Conservation (phyloP, 805 yeast genomes). For the Suhomyces pyralidae region DNA sequence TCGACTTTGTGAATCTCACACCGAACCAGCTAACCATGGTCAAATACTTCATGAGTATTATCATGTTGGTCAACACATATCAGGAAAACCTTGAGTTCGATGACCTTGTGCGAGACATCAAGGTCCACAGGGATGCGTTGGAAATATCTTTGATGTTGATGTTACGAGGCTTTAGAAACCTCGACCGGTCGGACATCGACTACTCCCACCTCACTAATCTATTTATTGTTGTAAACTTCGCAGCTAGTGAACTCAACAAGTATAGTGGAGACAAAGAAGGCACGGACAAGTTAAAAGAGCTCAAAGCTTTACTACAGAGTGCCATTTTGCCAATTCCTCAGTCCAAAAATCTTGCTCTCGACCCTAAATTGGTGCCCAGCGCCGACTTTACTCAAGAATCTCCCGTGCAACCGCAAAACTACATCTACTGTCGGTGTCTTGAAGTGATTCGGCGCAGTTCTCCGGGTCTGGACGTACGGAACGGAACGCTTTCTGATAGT, state of each 20-base stretch:
- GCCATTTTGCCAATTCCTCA: neutral
- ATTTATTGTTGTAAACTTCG: conserved; percentile 7
- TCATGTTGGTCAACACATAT: conserved; percentile 6
- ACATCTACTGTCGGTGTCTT: conserved; percentile 3
- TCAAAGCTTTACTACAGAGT: conserved; percentile 5
- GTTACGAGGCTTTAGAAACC: conserved; percentile 1
- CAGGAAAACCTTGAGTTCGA: conserved; percentile 2
- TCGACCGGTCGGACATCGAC: conserved; percentile 4
- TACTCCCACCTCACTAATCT: conserved; percentile 10
- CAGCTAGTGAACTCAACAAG: neutral
- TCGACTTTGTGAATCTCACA: neutral
- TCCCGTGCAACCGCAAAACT: conserved; percentile 1
- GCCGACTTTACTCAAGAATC: neutral
- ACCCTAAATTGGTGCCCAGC: neutral
- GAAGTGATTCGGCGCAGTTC: neutral
- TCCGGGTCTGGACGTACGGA: neutral
- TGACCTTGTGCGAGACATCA: neutral
- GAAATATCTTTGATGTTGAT: conserved; percentile 7
- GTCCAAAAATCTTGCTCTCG: neutral
- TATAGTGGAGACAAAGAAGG: neutral
- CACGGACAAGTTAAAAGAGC: neutral
- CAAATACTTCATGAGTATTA: conserved; percentile 8
- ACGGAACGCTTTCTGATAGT: neutral
- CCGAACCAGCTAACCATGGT: conserved; percentile 2
- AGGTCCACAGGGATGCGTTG: conserved; percentile 4